phyloP scores from a whole-genome alignment of 371 early-diverging fungal species.

The Mortierella sp. region DNA sequence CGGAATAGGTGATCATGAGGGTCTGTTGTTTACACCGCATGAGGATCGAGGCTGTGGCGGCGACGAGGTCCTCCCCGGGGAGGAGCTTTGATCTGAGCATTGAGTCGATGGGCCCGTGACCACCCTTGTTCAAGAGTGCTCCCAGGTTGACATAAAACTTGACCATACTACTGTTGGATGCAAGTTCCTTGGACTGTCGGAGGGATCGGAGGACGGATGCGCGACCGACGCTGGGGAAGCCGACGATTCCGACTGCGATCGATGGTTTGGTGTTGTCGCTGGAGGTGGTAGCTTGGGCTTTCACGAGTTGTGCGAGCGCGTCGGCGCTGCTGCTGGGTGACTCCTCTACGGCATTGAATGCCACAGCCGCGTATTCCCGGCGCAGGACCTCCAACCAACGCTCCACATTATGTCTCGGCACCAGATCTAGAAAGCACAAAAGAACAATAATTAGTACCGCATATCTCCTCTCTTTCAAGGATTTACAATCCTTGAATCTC shows the following conservation, averaged over 20 bases:
- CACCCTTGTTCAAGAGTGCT: not conserved
- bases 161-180: not conserved
- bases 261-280: not conserved
- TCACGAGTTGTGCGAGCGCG: not conserved
- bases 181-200: not conserved
- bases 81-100: slow-evolving; percentile 18
- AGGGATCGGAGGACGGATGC: slow-evolving; percentile 17
- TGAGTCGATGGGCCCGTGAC: slow-evolving; percentile 11
- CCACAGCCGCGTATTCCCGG: slow-evolving; percentile 6
- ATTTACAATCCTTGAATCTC: not conserved
- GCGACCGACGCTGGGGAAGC: slow-evolving; percentile 20
- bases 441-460: not conserved
- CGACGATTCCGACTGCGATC: slow-evolving; percentile 15
- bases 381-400: slow-evolving; percentile 17
- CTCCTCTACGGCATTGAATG: not conserved
- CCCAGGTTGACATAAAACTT: slow-evolving; percentile 4
- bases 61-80: slow-evolving; percentile 9
- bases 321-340: not conserved
- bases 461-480: not conserved
- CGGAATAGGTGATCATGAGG: slow-evolving; percentile 15
- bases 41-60: slow-evolving; percentile 6
- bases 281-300: not conserved
- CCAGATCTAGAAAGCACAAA: slow-evolving; percentile 3
- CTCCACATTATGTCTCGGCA: slow-evolving; percentile 13
- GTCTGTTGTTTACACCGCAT: slow-evolving; percentile 20